phyloP scores from a whole-genome alignment of 768 basidiomycete genomes.

The Collybia nuda region DNA sequence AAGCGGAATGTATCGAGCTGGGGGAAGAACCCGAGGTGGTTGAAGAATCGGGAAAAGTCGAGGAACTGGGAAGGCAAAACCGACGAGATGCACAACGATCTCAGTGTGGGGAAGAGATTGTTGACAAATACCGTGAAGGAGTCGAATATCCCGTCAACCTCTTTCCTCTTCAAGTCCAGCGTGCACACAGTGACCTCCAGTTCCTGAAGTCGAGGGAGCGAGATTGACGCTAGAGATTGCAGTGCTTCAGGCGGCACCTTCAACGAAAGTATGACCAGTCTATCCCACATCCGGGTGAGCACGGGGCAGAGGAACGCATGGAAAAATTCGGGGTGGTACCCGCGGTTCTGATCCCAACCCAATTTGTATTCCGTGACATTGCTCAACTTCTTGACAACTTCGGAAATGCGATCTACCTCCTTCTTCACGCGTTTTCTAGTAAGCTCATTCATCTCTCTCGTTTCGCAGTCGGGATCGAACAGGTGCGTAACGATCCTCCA shows the following conservation, averaged over 20 bases:
- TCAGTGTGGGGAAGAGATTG: constrained; percentile 36
- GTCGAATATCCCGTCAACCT: constrained; percentile 36
- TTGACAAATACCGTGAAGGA: constrained; percentile 45
- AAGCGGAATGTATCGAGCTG: constrained; percentile 34
- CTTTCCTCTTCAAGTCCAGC: constrained; percentile 17
- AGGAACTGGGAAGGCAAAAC: constrained; percentile 35
- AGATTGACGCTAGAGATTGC: constrained; percentile 27
- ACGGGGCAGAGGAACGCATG: constrained; percentile 34
- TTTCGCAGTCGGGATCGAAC: constrained; percentile 27
- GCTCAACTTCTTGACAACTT: constrained; percentile 29
- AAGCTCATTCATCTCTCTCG: constrained; percentile 29
- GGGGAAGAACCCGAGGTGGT: constrained; percentile 36
- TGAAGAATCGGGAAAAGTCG: constrained; percentile 37
- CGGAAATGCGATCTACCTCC: constrained; percentile 31
- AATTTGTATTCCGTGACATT: constrained; percentile 36
- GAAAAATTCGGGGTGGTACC: constrained; percentile 36
- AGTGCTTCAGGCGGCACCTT: constrained; percentile 39
- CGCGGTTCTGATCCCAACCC: constrained; percentile 34
- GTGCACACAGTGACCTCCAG: constrained; percentile 38
- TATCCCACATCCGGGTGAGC: constrained; percentile 29
- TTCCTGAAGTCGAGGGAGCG: constrained; percentile 31
- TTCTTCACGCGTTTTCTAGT: constrained; percentile 34
- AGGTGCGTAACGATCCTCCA: constrained; percentile 24
- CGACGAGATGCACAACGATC: constrained; percentile 33
- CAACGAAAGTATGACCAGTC: constrained; percentile 31